Base-by-base conservation (phyloP, 805 yeast genomes). In the Martiniozyma abietophila region DNA sequence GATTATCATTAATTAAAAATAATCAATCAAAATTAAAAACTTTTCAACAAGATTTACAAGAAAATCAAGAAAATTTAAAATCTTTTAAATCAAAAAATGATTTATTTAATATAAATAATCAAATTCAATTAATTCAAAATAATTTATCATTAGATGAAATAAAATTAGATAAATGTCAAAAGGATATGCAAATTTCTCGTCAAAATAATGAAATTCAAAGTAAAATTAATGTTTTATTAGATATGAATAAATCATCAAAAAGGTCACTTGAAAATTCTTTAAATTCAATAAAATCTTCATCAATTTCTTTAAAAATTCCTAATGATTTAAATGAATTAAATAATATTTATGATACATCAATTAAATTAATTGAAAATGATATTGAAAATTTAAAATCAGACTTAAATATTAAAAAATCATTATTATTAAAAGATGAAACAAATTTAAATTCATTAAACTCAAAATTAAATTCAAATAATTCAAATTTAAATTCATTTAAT, bases 161-260 rank as follows among this genome's bases (percentile, higher is more conserved):
- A 14, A 64, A 66, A 16, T 48, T 76, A 8, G 92, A 83, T 8
- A 63, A 62, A 0, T 46, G 76, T 11, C 68, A 69, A 36, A 63
- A 63, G 12, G 66, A 71, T 15, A 60, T 82, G 10, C 49, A 70
- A 4, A 55, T 59, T 11, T 65, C 71, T 4, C 77, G 71, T 44
- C 66, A 68, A 45, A 79, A 73, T 47, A 62, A 80, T 1, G 86
- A 76, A 31, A 46, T 65, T 3, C 61, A 70, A 40, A 79, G 84
- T 1, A 74, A 70, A 41, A 47, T 74, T 4, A 60, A 66, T 0
- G 47, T 46, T 27, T 27, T 51, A 18, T 37, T 38, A 8, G 45
- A 46, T 17, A 28, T 43, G 36, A 38, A 42, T 20, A 28, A 38
- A 32, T 29, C 41, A 6, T n/a, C 30, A 38, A 10, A 21, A 29